Evolutionary conservation across 257 asterid genomes (phyloP), one percentile per base, ranked within the genome.

Genomic region (Capsicum rhomboideum): DNA sequence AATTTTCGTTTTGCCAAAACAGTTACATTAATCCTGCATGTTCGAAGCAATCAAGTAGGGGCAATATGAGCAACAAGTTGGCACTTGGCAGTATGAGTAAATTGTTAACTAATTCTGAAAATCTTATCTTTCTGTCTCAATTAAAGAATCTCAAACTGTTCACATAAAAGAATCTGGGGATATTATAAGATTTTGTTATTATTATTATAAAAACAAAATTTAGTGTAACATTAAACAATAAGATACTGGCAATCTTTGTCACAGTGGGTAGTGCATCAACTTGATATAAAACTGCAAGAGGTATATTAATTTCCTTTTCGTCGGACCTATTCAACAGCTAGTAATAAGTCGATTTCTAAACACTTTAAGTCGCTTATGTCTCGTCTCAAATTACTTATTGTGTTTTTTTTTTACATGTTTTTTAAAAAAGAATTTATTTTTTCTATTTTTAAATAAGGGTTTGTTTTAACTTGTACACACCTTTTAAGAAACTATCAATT

Each of bases 311-410:
- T n/a, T n/a, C 20, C 56, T 72, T 28, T 72, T 72, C 37, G 34
- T 13, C 37, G 46, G 42, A 23, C 42, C 59, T 6, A 74, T 23
- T 74, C 49, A 46, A 74, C 4, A 44, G 40, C 4, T 46, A 44
- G 10, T 74, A 46, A 11, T 40, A 10, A 61, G 18, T 61, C 18
- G 0, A 23, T 23, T 59, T 59, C 40, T 34, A 10, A 10, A 10
- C 5, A 59, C 1, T 4, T 10, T 23, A 23, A 1, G 6, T 4
- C 0, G 0, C 0, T 56, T 3, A 8, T 56, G 4, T 20, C 17
- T 8, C 0, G 2, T n/a, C 14, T 58, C 14, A 9, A 58, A 58
- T 9, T 58, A 58, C n/a, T 58, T 58, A 3, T 58, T 1, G 0
- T 58, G 10, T 58, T 58, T 8, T 9, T 55, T 2, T n/a, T n/a